These are phyloP conservation scores for Leccinum imitatum DNA, from an alignment of 768 basidiomycete genomes.

Conservation along the genomic window DNA sequence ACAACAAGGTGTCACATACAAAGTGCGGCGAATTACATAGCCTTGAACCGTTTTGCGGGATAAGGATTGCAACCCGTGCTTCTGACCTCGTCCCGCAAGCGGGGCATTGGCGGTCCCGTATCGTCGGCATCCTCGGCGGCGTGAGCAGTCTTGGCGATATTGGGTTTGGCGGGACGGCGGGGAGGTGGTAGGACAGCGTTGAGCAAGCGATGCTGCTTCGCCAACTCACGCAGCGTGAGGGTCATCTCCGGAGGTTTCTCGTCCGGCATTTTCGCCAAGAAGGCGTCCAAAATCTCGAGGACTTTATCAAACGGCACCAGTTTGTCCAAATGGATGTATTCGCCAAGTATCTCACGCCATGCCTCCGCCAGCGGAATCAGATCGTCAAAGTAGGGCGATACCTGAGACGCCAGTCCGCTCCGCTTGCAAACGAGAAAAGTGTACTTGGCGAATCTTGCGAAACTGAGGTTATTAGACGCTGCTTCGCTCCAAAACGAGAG, in stretches of 20 bases:
- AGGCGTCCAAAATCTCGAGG: not conserved
- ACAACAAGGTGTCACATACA: too few relatives aligned
- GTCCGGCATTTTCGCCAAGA: not conserved
- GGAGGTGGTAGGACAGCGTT: not conserved
- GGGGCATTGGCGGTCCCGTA: not conserved
- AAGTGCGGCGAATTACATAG: not conserved
- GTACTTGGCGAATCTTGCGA: not conserved
- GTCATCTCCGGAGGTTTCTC: not conserved
- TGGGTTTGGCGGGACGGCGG: not conserved
- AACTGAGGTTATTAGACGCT: not conserved
- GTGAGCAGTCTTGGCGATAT: not conserved
- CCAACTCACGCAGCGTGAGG: not conserved
- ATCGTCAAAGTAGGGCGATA: not conserved
- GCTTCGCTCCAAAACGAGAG: not conserved
- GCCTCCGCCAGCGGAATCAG: not conserved
- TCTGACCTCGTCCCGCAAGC: not conserved
- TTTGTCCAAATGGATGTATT: not conserved
- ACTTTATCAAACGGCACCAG: not conserved
- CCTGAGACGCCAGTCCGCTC: not conserved
- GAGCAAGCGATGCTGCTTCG: not conserved
- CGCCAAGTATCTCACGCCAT: not conserved
- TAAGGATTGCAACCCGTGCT: not conserved
- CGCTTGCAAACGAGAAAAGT: not conserved
- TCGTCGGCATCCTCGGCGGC: not conserved
- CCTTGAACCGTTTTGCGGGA: not conserved